phyloP scores from a whole-genome alignment of 73 alveolate species.

The Paramecium caudatum region DNA sequence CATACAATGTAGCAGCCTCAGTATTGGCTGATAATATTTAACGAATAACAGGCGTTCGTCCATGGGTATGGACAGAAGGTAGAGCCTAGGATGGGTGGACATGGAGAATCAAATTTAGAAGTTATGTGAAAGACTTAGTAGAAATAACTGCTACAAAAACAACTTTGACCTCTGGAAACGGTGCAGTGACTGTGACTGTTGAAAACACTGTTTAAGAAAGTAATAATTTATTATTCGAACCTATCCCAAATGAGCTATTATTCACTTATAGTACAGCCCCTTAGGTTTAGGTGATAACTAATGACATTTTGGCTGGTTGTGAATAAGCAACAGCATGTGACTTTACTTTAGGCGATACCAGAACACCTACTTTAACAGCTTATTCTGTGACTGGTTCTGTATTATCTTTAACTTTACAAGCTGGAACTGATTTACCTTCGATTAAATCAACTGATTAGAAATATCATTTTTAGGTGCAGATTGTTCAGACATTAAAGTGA shows the following conservation, averaged over 20 bases:
- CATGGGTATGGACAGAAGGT: slow-evolving; percentile 33
- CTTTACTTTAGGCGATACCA: slow-evolving; percentile 36
- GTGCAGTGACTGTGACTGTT: neutral
- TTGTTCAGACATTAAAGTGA: slow-evolving; percentile 9
- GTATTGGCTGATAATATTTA: neutral
- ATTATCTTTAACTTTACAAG: slow-evolving; percentile 19
- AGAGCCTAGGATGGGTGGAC: slow-evolving; percentile 40
- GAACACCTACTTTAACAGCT: slow-evolving; percentile 13
- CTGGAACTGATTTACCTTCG: neutral
- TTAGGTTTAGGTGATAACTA: neutral
- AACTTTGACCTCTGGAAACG: slow-evolving; percentile 8
- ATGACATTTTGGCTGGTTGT: slow-evolving; percentile 47
- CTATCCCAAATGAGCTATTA: slow-evolving; percentile 52
- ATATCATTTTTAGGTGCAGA: slow-evolving; percentile 40
- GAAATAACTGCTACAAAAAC: neutral
- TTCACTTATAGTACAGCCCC: slow-evolving; percentile 6
- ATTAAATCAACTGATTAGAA: neutral
- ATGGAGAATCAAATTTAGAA: neutral
- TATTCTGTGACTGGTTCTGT: neutral
- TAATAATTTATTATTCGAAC: slow-evolving; percentile 55
- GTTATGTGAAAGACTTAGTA: neutral
- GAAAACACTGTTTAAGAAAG: neutral
- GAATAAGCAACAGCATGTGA: neutral
- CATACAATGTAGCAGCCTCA: slow-evolving; percentile 3
- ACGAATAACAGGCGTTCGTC: slow-evolving; percentile 14